These are phyloP conservation scores for Solanum infundibuliforme DNA, from an alignment of 257 asterid genomes.

Conservation along the genomic window DNA sequence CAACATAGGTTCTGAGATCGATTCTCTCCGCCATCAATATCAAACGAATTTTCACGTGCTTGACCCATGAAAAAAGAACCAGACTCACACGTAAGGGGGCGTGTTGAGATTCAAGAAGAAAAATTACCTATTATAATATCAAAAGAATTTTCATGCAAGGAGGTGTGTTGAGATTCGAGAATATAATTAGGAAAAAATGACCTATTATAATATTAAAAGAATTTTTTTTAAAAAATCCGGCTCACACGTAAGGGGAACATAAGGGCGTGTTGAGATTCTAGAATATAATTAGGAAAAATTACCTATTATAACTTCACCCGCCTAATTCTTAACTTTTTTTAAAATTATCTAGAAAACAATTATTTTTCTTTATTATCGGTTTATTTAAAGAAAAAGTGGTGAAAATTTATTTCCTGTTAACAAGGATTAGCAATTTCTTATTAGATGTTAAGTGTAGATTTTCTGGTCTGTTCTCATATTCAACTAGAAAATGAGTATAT, in stretches of 20 bases:
- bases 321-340: not conserved
- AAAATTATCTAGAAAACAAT: not conserved
- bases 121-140: too few species aligned
- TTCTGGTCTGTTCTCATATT: not conserved
- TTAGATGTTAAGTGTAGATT: not conserved
- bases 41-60: too few species aligned
- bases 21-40: not conserved
- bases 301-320: not conserved
- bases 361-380: not conserved
- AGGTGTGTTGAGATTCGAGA: too few species aligned
- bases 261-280: too few species aligned
- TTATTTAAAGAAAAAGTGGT: too few species aligned
- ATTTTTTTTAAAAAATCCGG: too few species aligned
- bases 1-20: not conserved
- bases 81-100: too few species aligned
- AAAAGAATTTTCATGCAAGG: too few species aligned
- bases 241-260: too few species aligned
- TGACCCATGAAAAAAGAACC: too few species aligned
- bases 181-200: too few species aligned
- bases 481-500: not conserved
- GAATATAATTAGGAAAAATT: not conserved
- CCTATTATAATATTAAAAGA: too few species aligned
- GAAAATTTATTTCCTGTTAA: not conserved
- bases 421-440: not conserved
- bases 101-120: not conserved